Base-by-base conservation (phyloP, 495 filamentous ascomycete genomes). In the Darksidea phi region DNA sequence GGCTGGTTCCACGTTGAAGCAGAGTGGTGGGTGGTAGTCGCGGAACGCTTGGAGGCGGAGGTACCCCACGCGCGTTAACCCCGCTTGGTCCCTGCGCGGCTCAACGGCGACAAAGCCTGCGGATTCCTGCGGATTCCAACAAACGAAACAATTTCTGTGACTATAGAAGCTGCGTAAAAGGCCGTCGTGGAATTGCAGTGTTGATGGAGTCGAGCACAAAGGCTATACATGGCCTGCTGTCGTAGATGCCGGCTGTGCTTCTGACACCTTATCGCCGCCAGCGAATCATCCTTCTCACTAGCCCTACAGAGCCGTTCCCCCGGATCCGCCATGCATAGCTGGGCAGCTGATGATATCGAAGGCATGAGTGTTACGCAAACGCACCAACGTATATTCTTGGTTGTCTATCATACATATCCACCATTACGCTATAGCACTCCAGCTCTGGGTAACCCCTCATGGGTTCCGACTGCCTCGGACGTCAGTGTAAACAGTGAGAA, bases 321-420 rank as follows among this genome's bases (percentile, higher is more conserved):
- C 15, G 41, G 15, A 43, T 3, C 41, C 5, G 41, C 13, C 41
- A 15, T 43, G 15, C 41, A 43, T 43, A 4, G 10, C 28, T 3
- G 15, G 41, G 5, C 41, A 43, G 41, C 3, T 43, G 41, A 43
- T 20, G 41, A 43, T 15, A 43, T 15, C 18, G 6, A 43, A 43
- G 41, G 15, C 41, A 43, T 43, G 41, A 43, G 15, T 17, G n/a
- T 6, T 21, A 45, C 6, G 20, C 42, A 45, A 17, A 17, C 6
- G 20, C 20, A 17, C 15, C 20, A 17, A 20, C 46, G 20, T 24
- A 8, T 24, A 17, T 17, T 15, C 46, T 15, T 49, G 11, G 7
- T 28, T 21, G 20, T 47, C 46, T 49, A 49, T 49, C 46, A 49
- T 49, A 49, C 46, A 49, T 49, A 6, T 4, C 2, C 46, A 23